Base-by-base conservation (phyloP, 2,329 filamentous ascomycete genomes). In the Botryotinia convoluta region DNA sequence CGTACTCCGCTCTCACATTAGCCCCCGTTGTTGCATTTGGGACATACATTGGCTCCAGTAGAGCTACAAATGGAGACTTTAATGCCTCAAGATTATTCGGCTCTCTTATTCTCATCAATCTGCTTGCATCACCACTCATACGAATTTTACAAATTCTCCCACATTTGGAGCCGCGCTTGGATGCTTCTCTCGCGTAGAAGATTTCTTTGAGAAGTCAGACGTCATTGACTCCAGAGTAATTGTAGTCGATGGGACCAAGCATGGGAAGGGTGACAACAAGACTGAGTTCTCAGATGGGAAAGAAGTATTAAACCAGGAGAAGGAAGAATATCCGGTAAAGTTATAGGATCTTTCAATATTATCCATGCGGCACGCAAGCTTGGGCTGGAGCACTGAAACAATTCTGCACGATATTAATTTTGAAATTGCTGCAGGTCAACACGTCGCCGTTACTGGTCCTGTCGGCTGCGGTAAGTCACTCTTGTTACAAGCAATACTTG, bases 401-500 rank as follows among this genome's bases (percentile, higher is more conserved):
- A 42, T 16, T 42, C 35, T 62, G 35, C 35, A 7, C 7, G 35
- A 62, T 62, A 9, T 62, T 2, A 62, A 42, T 62, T 37, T 62
- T n/a, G 60, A 42, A 42, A 26, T 42, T 42, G 6, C 3, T 29
- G 5, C 35, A 39, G 35, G 9, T 26, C 35, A 39, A 62, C 35
- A n/a, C 22, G 26, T 42, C 26, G 60, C 35, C 22, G 35, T 62
- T 18, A 62, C 37, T 39, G 35, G 60, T 26, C 6, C 60, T 42
- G 76, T 80, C 68, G 79, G 76, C 18, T 77, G 74, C 1, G 82
- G 82, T 3, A 83, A 83, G 73, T 80, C 81, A 5, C 82, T 80
- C 0, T 74, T 83, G 7, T 79, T 77, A 67, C 80, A 80, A 63
- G 78, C 80, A 10, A 44, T 83, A 10, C 77, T 83, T 18, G 80